Percentiles rank a stretch among this genome's conserved stretches.
phyloP scores from a whole-genome alignment of 2,329 filamentous ascomycete genomes.

The Acrodontium crateriforme region DNA sequence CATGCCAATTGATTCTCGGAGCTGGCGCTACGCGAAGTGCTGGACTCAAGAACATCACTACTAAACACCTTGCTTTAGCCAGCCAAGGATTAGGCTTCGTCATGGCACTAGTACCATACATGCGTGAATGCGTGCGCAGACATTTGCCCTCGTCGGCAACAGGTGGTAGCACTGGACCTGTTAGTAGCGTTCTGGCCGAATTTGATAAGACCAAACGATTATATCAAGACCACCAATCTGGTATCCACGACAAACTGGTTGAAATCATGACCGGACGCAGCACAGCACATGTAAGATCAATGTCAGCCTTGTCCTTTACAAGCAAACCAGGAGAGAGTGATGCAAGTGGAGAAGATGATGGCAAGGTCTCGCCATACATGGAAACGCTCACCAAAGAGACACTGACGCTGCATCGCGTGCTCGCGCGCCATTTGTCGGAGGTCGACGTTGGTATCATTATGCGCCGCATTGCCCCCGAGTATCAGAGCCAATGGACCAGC shows the following conservation, averaged over 20 bases:
- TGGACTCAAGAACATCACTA: conserved; percentile 89
- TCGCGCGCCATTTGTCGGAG: conserved; percentile 70
- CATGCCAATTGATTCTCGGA: conserved; percentile 90
- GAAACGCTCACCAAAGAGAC: conserved; percentile 81
- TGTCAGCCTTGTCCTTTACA: conserved; percentile 62
- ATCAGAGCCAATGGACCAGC: conserved; percentile 63
- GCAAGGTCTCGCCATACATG: conserved; percentile 53
- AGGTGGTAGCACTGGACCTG: conserved; percentile 27
- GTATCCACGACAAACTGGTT: conserved; percentile 82
- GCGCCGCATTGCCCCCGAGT: conserved; percentile 68
- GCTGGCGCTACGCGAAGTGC: conserved; percentile 82
- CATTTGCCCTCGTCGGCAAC: conserved; percentile 39
- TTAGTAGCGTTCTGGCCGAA: conserved; percentile 44
- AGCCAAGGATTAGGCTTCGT: conserved; percentile 82
- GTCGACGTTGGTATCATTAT: conserved; percentile 70
- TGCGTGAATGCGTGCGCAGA: conserved; percentile 79
- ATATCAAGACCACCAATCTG: conserved; percentile 78
- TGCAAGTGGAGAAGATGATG: conserved; percentile 6
- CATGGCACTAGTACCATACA: conserved; percentile 72
- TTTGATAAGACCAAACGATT: conserved; percentile 78
- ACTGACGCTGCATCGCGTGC: conserved; percentile 65
- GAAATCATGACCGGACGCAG: conserved; percentile 81
- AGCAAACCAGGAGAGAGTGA: conserved; percentile 23
- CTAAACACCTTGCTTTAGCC: conserved; percentile 83
- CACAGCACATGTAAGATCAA: conserved; percentile 55